These are phyloP conservation scores for Ceratobasidium sp. DNA, from an alignment of 1,284 basidiomycete species.

Conservation along the genomic window DNA sequence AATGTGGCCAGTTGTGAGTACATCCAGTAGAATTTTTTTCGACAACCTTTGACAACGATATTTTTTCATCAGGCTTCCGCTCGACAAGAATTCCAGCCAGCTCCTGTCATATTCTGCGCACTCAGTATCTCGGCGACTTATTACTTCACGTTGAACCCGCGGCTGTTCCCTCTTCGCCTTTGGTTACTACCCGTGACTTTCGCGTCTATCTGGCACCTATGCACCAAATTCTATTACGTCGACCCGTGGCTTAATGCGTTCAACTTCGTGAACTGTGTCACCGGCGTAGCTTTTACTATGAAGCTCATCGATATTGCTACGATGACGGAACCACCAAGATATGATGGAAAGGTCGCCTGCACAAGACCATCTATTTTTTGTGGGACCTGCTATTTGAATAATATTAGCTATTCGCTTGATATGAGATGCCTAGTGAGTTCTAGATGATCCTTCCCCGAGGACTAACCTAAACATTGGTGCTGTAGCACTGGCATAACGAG, in stretches of 20 bases:
- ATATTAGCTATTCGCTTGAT: slow-evolving; percentile 19
- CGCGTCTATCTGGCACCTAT: slow-evolving; percentile 24
- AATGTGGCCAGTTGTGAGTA: no score
- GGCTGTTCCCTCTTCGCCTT: slow-evolving; percentile 25
- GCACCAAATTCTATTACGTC: slow-evolving; percentile 26
- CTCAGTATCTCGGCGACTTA: neutral
- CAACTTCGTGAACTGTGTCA: slow-evolving; percentile 44
- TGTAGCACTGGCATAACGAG: slow-evolving; percentile 33
- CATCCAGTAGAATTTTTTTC: neutral
- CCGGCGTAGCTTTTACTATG: slow-evolving; percentile 45
- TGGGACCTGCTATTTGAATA: neutral
- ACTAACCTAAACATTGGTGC: neutral
- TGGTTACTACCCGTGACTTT: slow-evolving; percentile 38
- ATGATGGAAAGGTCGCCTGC: neutral
- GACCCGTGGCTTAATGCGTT: slow-evolving; percentile 39
- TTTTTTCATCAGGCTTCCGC: neutral
- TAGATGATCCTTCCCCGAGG: neutral
- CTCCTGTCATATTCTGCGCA: neutral
- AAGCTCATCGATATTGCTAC: slow-evolving; percentile 43
- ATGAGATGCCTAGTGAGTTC: slow-evolving; percentile 26
- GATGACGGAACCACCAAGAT: slow-evolving; percentile 27
- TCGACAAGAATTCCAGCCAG: slow-evolving; percentile 13
- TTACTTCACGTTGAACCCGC: slow-evolving; percentile 30
- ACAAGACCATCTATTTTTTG: neutral
- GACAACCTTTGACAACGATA: neutral